Base-by-base conservation (phyloP, 208 protist genomes). In the Tritrichomonas musculus region DNA sequence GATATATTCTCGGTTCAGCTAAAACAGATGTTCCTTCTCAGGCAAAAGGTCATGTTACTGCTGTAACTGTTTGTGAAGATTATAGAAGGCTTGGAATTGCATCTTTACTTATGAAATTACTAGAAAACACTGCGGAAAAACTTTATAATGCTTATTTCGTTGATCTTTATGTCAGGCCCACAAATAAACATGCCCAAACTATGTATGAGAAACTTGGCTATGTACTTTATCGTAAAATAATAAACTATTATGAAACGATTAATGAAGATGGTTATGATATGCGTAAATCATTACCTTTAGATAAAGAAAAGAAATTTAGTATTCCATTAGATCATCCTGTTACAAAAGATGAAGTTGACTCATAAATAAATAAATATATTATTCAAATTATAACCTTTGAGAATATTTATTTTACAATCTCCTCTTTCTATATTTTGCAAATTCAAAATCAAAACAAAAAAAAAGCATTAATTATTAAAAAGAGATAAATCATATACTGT, bases 181-280 rank as follows among this genome's bases (percentile, higher is more conserved):
- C 55, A 53, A 92, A 92, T 72, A 11, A 8, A 8, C 20, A 17
- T 44, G 88, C 88, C 33, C 50, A 72, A 57, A 66, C 36, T 47
- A 53, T 92, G 50, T 92, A 92, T 72, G 20, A 92, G 3, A 64
- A 92, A 17, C n/a, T 92, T 27, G 88, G 88, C 69, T 92, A 92
- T 27, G 20, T 41, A 14, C 14, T 92, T 0, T 92, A 92, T 92
- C 17, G 88, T 0, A 33, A 25, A 92, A 69, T 92, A 2, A 72
- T 72, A 22, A 92, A 92, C 39, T 92, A 92, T 49, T 92, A 92
- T 69, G 50, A 41, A 20, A 50, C 33, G 5, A 47, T 72, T 30
- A 92, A 92, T 53, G 88, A 92, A 72, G 88, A 92, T 92, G 88
- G 55, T 0, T 92, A 72, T 55, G 88, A 69, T 47, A 72, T 92